phyloP scores from a whole-genome alignment of 257 asterid species.

The Solanum tarapatanum region DNA sequence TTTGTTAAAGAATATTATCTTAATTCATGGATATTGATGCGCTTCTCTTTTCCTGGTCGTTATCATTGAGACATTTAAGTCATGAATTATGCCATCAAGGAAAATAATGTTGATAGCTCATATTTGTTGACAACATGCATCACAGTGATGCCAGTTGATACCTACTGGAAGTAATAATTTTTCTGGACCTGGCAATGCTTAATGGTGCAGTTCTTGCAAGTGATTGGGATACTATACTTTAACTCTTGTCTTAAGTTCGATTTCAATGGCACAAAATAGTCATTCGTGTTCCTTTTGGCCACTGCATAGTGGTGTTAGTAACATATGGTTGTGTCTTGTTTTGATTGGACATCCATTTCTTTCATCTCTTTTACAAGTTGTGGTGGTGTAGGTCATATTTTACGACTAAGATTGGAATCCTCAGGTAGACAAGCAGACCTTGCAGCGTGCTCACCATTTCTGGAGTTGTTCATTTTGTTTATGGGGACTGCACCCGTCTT shows the following conservation, averaged over 20 bases:
- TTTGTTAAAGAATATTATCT: neutral
- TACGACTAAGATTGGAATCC: conserved; percentile 99
- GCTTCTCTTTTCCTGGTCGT: neutral
- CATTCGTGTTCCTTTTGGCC: neutral
- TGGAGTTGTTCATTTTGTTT: conserved; percentile 65
- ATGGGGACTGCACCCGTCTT: conserved; percentile 90
- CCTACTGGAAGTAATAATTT: neutral
- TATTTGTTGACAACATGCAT: neutral
- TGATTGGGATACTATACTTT: neutral
- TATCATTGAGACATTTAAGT: neutral
- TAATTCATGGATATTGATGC: neutral
- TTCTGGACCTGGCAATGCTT: neutral
- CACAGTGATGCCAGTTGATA: neutral
- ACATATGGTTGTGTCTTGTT: neutral
- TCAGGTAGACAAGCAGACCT: conserved; percentile 94
- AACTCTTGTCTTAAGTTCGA: neutral
- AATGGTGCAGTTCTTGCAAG: neutral
- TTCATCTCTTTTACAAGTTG: neutral
- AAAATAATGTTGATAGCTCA: neutral
- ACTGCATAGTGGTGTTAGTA: neutral
- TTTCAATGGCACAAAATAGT: neutral
- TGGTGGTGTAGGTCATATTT: conserved; percentile 57
- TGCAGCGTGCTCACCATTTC: conserved; percentile 92
- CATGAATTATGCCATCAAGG: neutral
- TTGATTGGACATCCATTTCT: neutral